Evolutionary conservation across 768 basidiomycete species (phyloP), one percentile per base, ranked within the genome.

Genomic region (Pholiota molesta): DNA sequence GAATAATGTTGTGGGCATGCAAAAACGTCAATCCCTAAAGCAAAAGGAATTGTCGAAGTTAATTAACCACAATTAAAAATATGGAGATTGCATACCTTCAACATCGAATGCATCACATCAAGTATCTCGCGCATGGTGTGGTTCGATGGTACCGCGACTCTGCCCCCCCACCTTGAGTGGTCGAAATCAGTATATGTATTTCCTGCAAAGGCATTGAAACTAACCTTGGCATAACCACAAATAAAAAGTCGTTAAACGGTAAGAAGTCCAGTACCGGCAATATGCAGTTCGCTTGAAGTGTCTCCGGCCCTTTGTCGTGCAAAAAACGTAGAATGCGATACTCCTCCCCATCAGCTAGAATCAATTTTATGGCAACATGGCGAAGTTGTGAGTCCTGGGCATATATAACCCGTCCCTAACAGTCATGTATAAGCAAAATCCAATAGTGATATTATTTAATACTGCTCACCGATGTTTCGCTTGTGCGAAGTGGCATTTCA

Each of bases 351-450:
- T 61, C 57, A 16, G 62, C 55, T 57, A 44, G 61, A 0, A 72
- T 66, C 9, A 68, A 40, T 53, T 75, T 74, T n/a, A 75, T 66
- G 1, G 69, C 73, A 16, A 75, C 70, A 55, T 73, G 74, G 1
- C 62, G 66, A 17, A 40, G 14, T 21, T 66, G 39, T 11, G 54
- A 11, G 47, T 73, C 68, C 54, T 73, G 69, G 9, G 72, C 72
- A 56, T 62, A 71, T 17, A 42, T 33, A 2, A 60, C 21, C 9
- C 39, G 26, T 21, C 52, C 52, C 59, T 60, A 13, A 2, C 42
- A 5, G 16, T 29, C 28, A 26, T 42, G 6, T n/a, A 7, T 44
- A 5, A 44, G 31, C n/a, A n/a, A 44, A 44, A 5, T 5, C 5
- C 5, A 44, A 44, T 16, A 11, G 16, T 21, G 42, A 44, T 16